A percentile compares a stretch with the other conserved stretches of the same genome.
phyloP scores from a whole-genome alignment of 441 rosid species.

The Omphalea diandra region DNA sequence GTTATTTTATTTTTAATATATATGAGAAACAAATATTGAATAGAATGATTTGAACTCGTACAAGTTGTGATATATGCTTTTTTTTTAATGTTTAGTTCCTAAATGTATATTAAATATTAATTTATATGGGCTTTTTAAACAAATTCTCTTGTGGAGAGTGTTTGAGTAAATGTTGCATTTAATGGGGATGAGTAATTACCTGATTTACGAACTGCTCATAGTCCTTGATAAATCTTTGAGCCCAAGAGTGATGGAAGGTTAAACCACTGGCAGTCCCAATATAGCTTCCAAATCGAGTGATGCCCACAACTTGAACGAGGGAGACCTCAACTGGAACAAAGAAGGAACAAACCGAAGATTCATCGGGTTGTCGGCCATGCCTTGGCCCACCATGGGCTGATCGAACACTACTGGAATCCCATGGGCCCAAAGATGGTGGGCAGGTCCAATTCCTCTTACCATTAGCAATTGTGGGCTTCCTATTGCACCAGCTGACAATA shows the following conservation, averaged over 20 bases:
- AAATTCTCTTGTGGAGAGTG: too few species aligned
- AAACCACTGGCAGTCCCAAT: conserved; percentile 77
- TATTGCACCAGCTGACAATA: conserved; percentile 66
- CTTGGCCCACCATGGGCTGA: conserved; percentile 79
- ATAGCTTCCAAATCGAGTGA: conserved; percentile 62
- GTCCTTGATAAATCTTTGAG: conserved; percentile 7
- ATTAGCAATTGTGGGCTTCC: conserved; percentile 89
- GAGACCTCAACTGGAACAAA: conserved; percentile 75
- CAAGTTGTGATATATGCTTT: too few species aligned
- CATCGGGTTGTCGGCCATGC: conserved; percentile 90
- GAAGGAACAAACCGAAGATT: conserved; percentile 77
- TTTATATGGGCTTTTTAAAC: too few species aligned
- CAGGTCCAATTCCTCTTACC: conserved; percentile 65
- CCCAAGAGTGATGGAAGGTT: conserved; percentile 42
- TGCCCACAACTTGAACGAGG: conserved; percentile 89
- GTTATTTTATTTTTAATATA: too few species aligned
- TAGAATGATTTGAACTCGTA: too few species aligned
- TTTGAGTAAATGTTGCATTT: too few species aligned
- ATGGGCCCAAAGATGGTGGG: conserved; percentile 43
- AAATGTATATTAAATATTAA: too few species aligned
- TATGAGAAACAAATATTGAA: too few species aligned
- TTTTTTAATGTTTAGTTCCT: too few species aligned
- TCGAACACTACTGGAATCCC: conserved; percentile 58
- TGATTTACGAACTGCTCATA: conserved; percentile 23
- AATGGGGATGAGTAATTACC: conserved; percentile 14